A percentile compares a stretch with the other conserved stretches of the same genome.
Conservation (phyloP, 106 monocot species). For the Iris macrosiphon region DNA sequence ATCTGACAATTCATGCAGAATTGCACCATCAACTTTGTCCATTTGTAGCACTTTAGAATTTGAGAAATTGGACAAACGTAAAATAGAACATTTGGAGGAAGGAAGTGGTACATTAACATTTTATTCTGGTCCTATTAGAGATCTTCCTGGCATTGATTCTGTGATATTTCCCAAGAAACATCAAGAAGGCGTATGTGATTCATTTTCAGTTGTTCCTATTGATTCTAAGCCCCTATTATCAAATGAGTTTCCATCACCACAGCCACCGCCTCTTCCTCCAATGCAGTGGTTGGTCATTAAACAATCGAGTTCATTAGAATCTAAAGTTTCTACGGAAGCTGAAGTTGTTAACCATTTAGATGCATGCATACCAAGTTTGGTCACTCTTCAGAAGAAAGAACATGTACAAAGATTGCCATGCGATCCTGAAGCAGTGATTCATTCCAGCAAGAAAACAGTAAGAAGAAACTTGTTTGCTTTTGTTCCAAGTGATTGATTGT, state of each 20-base stretch:
- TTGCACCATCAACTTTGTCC: slow-evolving; percentile 26
- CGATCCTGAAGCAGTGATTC: not conserved
- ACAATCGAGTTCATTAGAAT: not conserved
- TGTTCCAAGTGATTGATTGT: not conserved
- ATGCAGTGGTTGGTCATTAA: slow-evolving; percentile 59
- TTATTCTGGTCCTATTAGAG: slow-evolving; percentile 13
- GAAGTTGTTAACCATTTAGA: slow-evolving; percentile 6
- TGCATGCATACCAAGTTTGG: not conserved
- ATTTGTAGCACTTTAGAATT: slow-evolving; percentile 16
- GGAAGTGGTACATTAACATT: slow-evolving; percentile 12
- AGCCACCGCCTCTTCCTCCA: slow-evolving; percentile 82
- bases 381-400: not conserved
- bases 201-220: slow-evolving; percentile 1
- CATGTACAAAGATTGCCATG: not conserved
- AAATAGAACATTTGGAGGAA: slow-evolving; percentile 5
- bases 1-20: slow-evolving; percentile 23
- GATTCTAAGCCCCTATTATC: slow-evolving; percentile 11
- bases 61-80: slow-evolving; percentile 21
- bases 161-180: slow-evolving; percentile 7
- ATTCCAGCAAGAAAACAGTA: not conserved
- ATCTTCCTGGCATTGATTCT: slow-evolving; percentile 33
- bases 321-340: not conserved
- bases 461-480: not conserved
- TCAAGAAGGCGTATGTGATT: slow-evolving; percentile 4
- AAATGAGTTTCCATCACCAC: slow-evolving; percentile 46